phyloP scores from a whole-genome alignment of 768 basidiomycete genomes.

The Tricholoma sp. region DNA sequence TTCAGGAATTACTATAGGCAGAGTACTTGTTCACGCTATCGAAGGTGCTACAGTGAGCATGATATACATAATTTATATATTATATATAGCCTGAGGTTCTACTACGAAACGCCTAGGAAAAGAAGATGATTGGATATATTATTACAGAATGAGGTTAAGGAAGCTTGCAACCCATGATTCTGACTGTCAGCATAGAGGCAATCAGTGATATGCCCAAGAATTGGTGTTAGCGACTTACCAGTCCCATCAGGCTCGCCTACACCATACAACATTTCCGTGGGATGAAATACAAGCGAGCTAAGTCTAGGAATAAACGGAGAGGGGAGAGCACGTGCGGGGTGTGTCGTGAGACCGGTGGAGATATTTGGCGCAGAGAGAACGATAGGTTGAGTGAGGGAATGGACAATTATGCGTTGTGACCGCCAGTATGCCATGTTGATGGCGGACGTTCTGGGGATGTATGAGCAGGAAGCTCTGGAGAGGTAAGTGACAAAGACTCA shows the following conservation, averaged over 20 bases:
- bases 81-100: neutral
- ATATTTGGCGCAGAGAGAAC: constrained; percentile 43
- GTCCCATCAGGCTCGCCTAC: constrained; percentile 69
- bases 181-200: constrained; percentile 29
- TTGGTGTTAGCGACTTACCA: constrained; percentile 27
- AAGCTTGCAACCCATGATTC: constrained; percentile 56
- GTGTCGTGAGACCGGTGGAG: constrained; percentile 49
- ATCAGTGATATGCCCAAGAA: constrained; percentile 3
- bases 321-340: constrained; percentile 50
- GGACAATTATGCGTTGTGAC: constrained; percentile 57
- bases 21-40: neutral
- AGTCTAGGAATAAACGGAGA: constrained; percentile 57
- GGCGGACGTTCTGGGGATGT: constrained; percentile 46
- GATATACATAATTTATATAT: neutral
- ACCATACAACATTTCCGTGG: constrained; percentile 80
- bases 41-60: neutral
- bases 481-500: constrained; percentile 34
- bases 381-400: constrained; percentile 42
- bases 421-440: constrained; percentile 58
- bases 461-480: constrained; percentile 4
- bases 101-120: constrained; percentile 5
- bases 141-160: constrained; percentile 12
- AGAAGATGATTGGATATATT: constrained; percentile 14
- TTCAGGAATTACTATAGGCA: neutral
- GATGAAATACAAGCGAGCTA: constrained; percentile 75